phyloP scores from a whole-genome alignment of 169 alveolate genomes.

The Cryptosporidium tyzzeri region DNA sequence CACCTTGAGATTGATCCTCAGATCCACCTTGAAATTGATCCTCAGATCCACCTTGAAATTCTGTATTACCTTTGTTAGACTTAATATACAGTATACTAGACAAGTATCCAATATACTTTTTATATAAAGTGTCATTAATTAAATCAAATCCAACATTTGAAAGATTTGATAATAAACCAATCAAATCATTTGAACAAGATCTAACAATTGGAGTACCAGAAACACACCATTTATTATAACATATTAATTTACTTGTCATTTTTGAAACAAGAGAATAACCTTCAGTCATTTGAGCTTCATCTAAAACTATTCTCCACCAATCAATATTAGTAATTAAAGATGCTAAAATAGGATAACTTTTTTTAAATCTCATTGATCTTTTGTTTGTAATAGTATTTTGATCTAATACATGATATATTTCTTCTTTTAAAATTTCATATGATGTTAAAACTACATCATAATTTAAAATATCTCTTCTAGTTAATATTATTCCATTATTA shows the following conservation, averaged over 20 bases:
- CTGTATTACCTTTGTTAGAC: background rate
- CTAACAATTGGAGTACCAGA: constrained; percentile 81
- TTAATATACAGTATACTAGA: constrained; percentile 4
- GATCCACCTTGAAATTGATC: too few species aligned
- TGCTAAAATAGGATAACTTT: constrained; percentile 77
- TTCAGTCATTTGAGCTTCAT: constrained; percentile 83
- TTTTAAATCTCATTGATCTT: constrained; percentile 62
- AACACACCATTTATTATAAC: constrained; percentile 80
- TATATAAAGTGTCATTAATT: constrained; percentile 11
- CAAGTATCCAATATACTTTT: constrained; percentile 15
- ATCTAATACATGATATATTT: constrained; percentile 52
- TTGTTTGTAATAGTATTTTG: constrained; percentile 16
- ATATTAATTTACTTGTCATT: constrained; percentile 53
- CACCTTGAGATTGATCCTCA: background rate
- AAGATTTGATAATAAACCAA: constrained; percentile 77
- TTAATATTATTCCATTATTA: background rate
- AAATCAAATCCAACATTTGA: constrained; percentile 52
- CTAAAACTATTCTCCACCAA: constrained; percentile 83
- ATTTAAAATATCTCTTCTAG: constrained; percentile 32
- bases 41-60: background rate
- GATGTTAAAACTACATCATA: constrained; percentile 46
- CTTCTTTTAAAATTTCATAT: constrained; percentile 54
- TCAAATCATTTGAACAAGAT: constrained; percentile 79
- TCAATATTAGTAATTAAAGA: constrained; percentile 77
- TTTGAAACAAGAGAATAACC: constrained; percentile 75